Percentiles rank a stretch among this genome's conserved stretches.
Evolutionary conservation across 1,284 basidiomycete species (phyloP).

Genomic region (Cutaneotrichosporon cyanovorans): DNA sequence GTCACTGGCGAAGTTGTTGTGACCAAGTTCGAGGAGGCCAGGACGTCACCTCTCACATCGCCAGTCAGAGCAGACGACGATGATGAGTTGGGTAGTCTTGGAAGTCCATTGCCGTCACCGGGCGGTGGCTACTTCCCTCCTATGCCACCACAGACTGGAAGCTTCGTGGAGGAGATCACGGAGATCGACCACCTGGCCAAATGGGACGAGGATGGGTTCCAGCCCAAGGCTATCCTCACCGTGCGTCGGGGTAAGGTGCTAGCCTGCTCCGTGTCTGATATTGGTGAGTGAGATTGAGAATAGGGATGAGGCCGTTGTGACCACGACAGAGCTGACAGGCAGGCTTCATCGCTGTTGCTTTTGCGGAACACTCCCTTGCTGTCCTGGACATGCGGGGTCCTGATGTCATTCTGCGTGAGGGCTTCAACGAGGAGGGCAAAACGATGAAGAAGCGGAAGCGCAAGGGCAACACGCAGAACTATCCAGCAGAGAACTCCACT

Average conservation of each 20-base stretch:
- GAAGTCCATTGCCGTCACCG: neutral
- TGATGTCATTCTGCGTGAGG: constrained; percentile 53
- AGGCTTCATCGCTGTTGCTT: constrained; percentile 70
- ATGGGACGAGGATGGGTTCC: constrained; percentile 52
- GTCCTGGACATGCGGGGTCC: constrained; percentile 68
- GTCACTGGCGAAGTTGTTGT: constrained; percentile 61
- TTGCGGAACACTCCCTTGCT: constrained; percentile 54
- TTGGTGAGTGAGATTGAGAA: constrained; percentile 50
- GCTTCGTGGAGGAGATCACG: constrained; percentile 33
- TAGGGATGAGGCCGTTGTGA: neutral
- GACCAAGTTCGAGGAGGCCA: constrained; percentile 51
- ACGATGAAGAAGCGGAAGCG: constrained; percentile 43
- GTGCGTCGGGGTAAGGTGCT: constrained; percentile 51
- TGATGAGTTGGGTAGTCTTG: neutral
- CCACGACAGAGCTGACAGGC: too few relatives aligned
- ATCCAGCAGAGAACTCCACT: constrained; percentile 37
- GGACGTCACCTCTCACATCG: constrained; percentile 9
- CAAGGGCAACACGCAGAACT: constrained; percentile 40
- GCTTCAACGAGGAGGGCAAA: constrained; percentile 39
- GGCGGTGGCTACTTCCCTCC: constrained; percentile 26
- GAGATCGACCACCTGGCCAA: constrained; percentile 39
- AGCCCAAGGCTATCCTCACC: constrained; percentile 58
- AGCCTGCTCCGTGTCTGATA: constrained; percentile 58
- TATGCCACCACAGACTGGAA: neutral
- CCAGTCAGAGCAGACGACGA: constrained; percentile 22